A percentile compares a stretch with the other conserved stretches of the same genome.
phyloP scores from a whole-genome alignment of 2,329 filamentous ascomycete species.

The Lomentospora prolificans region DNA sequence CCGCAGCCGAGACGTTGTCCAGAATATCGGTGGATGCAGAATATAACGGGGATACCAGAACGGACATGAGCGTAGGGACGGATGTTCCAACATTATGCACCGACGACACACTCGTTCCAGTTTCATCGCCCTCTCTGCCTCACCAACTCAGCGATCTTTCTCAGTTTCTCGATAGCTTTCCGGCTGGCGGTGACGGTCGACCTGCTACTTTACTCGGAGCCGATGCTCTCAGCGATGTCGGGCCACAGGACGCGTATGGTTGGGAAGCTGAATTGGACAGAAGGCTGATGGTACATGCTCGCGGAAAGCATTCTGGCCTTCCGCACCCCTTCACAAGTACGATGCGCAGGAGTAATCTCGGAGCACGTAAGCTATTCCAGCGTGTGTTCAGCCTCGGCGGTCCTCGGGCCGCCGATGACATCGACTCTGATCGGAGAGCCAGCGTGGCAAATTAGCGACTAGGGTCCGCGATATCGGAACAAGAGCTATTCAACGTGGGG shows the following conservation, averaged over 20 bases:
- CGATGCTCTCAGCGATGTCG: slow-evolving; percentile 17
- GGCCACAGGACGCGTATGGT: slow-evolving; percentile 35
- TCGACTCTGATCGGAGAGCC: not conserved
- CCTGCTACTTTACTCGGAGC: slow-evolving; percentile 18
- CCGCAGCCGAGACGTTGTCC: not conserved
- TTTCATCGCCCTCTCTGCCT: slow-evolving; percentile 8
- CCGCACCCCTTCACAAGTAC: slow-evolving; percentile 10
- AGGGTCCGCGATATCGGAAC: not conserved
- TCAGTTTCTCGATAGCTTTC: slow-evolving; percentile 21
- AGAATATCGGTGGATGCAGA: not conserved
- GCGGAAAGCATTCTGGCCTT: slow-evolving; percentile 5
- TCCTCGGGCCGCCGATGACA: not conserved
- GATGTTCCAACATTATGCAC: not conserved
- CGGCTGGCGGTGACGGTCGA: not conserved
- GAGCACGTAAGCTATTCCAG: slow-evolving; percentile 26
- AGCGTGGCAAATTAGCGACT: slow-evolving; percentile 1
- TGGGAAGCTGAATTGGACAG: slow-evolving; percentile 36
- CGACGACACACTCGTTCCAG: slow-evolving; percentile 6
- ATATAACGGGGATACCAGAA: not conserved
- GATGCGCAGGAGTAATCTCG: slow-evolving; percentile 18
- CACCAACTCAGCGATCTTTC: slow-evolving; percentile 24
- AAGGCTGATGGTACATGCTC: slow-evolving; percentile 11
- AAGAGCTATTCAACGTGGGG: no score
- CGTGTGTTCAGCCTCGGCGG: slow-evolving; percentile 25
- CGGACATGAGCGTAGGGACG: not conserved